Conservation (phyloP, 768 basidiomycete genomes). For the Infundibulicybe gibba region DNA sequence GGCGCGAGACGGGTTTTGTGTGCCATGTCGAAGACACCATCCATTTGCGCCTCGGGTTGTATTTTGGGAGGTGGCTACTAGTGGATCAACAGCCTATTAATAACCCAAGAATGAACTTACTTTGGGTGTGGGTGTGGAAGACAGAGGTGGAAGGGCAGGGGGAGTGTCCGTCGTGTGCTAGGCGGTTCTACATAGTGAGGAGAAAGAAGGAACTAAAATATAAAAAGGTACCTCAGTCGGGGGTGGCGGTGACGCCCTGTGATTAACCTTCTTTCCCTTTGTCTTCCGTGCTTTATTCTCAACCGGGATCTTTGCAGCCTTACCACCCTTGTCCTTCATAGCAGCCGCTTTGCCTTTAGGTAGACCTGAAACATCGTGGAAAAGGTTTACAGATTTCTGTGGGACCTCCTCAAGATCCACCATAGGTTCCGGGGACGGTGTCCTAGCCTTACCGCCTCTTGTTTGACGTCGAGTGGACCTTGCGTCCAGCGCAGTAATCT, state of each 20-base stretch:
- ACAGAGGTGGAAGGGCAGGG: too few species aligned
- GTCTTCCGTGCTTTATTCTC: conserved; percentile 7
- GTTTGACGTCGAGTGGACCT: conserved; percentile 18
- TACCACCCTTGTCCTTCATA: conserved; percentile 27
- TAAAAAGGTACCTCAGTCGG: too few species aligned
- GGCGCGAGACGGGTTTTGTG: too few species aligned
- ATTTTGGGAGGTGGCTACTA: too few species aligned
- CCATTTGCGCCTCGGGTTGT: too few species aligned
- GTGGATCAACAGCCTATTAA: too few species aligned
- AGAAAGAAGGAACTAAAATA: too few species aligned
- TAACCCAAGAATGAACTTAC: too few species aligned
- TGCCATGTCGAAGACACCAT: too few species aligned
- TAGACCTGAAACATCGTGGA: neutral
- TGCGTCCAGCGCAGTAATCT: neutral
- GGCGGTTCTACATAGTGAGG: too few species aligned
- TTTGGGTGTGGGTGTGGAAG: too few species aligned
- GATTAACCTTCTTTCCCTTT: conserved; percentile 7
- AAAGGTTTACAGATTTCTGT: conserved; percentile 6
- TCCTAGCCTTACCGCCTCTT: conserved; percentile 24
- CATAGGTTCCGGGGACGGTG: conserved; percentile 20
- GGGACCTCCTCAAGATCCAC: conserved; percentile 14
- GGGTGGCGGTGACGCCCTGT: neutral
- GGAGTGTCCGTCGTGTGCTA: too few species aligned
- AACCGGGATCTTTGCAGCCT: neutral
- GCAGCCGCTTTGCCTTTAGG: conserved; percentile 15